These are phyloP conservation scores for Hevea brasiliensis DNA, from an alignment of 345 rosid species.

Conservation along the genomic window DNA sequence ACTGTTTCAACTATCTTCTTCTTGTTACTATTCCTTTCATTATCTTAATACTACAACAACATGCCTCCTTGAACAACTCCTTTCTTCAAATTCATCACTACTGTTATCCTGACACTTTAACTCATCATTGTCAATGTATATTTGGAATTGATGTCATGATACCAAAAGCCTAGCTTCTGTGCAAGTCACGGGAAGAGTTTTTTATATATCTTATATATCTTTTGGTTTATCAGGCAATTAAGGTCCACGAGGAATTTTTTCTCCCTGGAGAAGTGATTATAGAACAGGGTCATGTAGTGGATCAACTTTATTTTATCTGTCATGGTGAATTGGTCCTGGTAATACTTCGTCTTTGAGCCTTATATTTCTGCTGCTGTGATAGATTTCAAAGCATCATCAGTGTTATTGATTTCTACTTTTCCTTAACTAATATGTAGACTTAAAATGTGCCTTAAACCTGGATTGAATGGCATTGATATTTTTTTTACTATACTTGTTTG, in stretches of 20 bases:
- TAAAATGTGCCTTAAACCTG: not conserved
- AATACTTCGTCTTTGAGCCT: conserved; percentile 9
- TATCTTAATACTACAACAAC: too few species aligned
- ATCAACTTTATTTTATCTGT: conserved; percentile 79
- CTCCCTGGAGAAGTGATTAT: conserved; percentile 80
- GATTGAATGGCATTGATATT: not conserved
- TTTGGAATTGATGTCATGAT: not conserved
- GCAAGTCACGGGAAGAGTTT: not conserved
- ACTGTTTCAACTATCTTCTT: not conserved
- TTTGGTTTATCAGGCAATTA: conserved; percentile 49
- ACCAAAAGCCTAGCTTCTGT: not conserved
- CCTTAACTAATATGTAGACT: not conserved
- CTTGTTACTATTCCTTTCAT: not conserved
- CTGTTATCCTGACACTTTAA: not conserved
- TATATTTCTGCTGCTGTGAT: not conserved
- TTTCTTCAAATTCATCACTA: too few species aligned
- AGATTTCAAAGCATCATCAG: not conserved
- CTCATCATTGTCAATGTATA: not conserved
- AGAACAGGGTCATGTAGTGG: conserved; percentile 66
- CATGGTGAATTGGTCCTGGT: conserved; percentile 85
- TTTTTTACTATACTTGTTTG: not conserved
- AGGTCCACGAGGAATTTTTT: conserved; percentile 70
- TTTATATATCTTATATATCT: not conserved
- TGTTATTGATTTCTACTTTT: not conserved
- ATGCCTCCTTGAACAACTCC: not conserved